Evolutionary conservation across 1,139 yeast genomes (phyloP), one percentile per base, ranked within the genome.

Genomic region (Saccharomyces pastorianus): DNA sequence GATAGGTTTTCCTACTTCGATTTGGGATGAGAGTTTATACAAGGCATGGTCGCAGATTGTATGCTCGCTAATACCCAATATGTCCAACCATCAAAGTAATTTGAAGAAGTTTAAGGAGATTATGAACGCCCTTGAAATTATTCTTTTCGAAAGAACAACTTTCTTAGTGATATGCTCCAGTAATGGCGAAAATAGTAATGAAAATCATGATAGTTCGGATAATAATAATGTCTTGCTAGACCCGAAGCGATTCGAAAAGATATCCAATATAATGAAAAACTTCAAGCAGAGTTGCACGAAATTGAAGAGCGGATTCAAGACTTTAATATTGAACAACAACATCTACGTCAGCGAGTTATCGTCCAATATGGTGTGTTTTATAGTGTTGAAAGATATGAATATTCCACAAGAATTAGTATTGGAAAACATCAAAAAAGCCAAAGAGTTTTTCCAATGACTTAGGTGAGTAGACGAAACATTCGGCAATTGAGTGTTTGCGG

Each of bases 21-120:
- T 93, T 56, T 93, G 99, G 99, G 98, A 93, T 71, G 99, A 93
- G 70, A 84, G 95, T 65, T 76, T 93, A 58, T 93, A 91, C 71
- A 88, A 87, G 70, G 99, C 99, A 0, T 93, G 99, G 99, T 88
- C 96, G 3, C 88, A 85, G 54, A 93, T 93, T 58, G 98, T 93
- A 41, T 90, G 98, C 67, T 87, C 97, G 2, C 77, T 93, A 61
- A 91, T 93, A 57, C 98, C 99, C 8, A 93, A 95, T 67, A 91
- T 93, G 82, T 79, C 82, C 51, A 72, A 83, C 17, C 88, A 90
- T 67, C 93, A 91, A 69, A 81, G 81, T 57, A 88, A 88, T 66
- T 74, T 93, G 58, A 73, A 84, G 51, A 85, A 84, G 63, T 82
- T 93, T 67, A 89, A 91, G 61, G 76, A 80, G 28, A 81, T 88